A percentile compares a stretch with the other conserved stretches of the same genome.
phyloP scores from a whole-genome alignment of 164 flowering plant species.

The Litsea cubeba region DNA sequence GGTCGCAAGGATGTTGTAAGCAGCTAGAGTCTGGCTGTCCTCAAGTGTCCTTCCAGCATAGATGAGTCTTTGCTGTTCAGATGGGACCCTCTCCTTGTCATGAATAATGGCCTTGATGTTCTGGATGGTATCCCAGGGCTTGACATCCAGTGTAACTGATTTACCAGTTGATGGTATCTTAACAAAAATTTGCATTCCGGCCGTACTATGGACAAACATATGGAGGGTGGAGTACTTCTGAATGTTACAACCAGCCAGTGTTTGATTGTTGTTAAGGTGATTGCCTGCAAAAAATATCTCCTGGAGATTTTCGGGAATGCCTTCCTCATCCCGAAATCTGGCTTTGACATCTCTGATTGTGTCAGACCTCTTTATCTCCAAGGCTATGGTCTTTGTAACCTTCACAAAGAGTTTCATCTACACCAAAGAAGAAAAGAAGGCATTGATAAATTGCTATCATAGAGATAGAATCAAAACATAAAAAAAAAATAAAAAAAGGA shows the following conservation, averaged over 20 bases:
- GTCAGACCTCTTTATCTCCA: conserved; percentile 17
- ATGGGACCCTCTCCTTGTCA: conserved; percentile 13
- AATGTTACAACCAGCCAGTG: conserved; percentile 13
- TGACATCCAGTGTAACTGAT: conserved; percentile 19
- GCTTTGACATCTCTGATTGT: conserved; percentile 17
- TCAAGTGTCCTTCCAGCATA: conserved; percentile 20
- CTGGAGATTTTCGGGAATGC: conserved; percentile 14
- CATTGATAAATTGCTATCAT: background rate
- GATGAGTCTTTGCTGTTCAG: conserved; percentile 11
- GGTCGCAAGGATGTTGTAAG: conserved; percentile 2
- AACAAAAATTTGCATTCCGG: conserved; percentile 9
- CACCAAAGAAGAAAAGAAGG: background rate
- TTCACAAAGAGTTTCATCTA: conserved; percentile 19
- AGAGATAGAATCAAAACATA: no score
- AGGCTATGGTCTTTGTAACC: conserved; percentile 19
- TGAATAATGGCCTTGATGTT: conserved; percentile 19
- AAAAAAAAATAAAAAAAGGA: no score
- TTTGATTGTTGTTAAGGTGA: conserved; percentile 9
- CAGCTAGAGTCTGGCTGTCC: conserved; percentile 19
- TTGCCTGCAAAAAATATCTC: conserved; percentile 14
- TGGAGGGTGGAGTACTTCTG: conserved; percentile 15
- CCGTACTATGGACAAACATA: conserved; percentile 5
- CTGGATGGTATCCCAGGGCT: conserved; percentile 15
- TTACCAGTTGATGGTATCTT: conserved; percentile 1
- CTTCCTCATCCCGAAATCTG: conserved; percentile 12